Conservation (phyloP, 2,329 filamentous ascomycete species). For the Mollisiaceae sp. region DNA sequence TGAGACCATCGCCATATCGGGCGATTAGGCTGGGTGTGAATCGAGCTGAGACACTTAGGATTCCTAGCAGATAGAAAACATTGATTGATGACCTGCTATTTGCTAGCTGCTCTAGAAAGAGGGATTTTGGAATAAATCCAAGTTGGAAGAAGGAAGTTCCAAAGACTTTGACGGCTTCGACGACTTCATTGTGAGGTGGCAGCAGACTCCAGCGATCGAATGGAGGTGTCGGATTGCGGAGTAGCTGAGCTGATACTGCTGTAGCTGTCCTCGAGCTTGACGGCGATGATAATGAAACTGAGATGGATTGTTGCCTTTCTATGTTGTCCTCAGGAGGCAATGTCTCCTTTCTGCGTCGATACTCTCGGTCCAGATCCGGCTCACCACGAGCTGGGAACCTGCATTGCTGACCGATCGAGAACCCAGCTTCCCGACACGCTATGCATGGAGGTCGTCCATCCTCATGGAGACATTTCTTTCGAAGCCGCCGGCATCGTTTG, state of each 20-base stretch:
- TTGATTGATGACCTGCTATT: slow-evolving; percentile 53
- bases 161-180: slow-evolving; percentile 44
- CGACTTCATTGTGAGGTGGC: slow-evolving; percentile 21
- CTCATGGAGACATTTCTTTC: slow-evolving; percentile 17
- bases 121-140: slow-evolving; percentile 61
- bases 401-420: not conserved
- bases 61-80: slow-evolving; percentile 59
- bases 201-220: slow-evolving; percentile 15
- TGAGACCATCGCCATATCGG: slow-evolving; percentile 56
- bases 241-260: not conserved
- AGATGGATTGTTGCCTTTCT: not conserved
- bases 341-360: not conserved
- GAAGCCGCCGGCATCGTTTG: slow-evolving; percentile 18
- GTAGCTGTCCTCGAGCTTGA: slow-evolving; percentile 8
- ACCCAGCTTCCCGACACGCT: slow-evolving; percentile 16
- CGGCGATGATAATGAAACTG: not conserved
- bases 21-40: slow-evolving; percentile 55
- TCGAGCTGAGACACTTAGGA: slow-evolving; percentile 61
- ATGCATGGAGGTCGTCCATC: slow-evolving; percentile 10
- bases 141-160: slow-evolving; percentile 63
- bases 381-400: not conserved
- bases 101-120: slow-evolving; percentile 54
- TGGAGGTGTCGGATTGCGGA: not conserved
- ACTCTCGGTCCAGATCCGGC: not conserved
- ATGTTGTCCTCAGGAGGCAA: not conserved